These are phyloP conservation scores for Xylaria sp. DNA, from an alignment of 2,329 filamentous ascomycete species.

Conservation along the genomic window DNA sequence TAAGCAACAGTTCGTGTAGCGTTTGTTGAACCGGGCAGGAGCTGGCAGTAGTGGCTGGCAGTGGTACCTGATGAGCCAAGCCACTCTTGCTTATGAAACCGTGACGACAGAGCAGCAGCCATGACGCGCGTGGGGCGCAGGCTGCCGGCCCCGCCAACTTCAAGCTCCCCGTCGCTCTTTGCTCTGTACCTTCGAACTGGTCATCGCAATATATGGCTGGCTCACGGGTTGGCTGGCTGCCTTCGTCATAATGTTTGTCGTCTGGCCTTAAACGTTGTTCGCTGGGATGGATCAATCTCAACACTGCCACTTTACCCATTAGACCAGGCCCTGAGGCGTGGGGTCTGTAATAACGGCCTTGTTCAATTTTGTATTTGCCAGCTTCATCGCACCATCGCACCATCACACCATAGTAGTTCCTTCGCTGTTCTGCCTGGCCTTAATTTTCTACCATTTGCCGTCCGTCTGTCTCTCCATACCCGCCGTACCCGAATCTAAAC, in stretches of 20 bases:
- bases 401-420: not conserved
- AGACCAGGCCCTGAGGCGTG: not conserved
- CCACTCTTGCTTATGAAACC: slow-evolving; percentile 35
- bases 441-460: not conserved
- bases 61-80: slow-evolving; percentile 31
- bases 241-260: not conserved
- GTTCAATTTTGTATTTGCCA: not conserved
- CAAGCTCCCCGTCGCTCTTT: slow-evolving; percentile 4
- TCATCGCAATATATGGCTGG: not conserved
- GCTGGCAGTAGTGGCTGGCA: too few species aligned
- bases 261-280: not conserved
- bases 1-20: too few species aligned
- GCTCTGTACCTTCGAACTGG: not conserved
- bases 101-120: slow-evolving; percentile 31
- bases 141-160: slow-evolving; percentile 1
- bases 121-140: slow-evolving; percentile 27
- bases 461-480: not conserved
- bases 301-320: not conserved
- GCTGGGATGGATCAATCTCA: slow-evolving; percentile 4
- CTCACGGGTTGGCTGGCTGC: not conserved
- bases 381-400: not conserved
- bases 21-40: too few species aligned
- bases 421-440: too few species aligned
- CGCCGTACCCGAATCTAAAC: slow-evolving; percentile 16
- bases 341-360: not conserved